Percentiles rank a stretch among this genome's conserved stretches.
These are phyloP conservation scores for Suhomyces canberraensis DNA, from an alignment of 805 yeast species.

Conservation along the genomic window DNA sequence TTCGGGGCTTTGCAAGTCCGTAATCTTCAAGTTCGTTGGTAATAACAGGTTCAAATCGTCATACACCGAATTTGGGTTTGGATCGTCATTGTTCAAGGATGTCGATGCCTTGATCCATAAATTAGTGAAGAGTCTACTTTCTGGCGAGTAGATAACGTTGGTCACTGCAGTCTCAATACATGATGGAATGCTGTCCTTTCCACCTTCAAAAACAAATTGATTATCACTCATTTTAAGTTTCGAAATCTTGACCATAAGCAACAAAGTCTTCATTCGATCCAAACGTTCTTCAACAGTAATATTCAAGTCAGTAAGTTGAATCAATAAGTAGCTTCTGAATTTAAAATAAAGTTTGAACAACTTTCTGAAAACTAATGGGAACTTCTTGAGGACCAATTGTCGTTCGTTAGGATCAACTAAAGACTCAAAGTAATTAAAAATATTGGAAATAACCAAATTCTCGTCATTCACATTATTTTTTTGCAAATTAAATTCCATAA, in stretches of 20 bases:
- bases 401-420: slow-evolving; percentile 48
- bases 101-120: slow-evolving; percentile 65
- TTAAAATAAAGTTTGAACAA: slow-evolving; percentile 66
- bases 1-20: slow-evolving; percentile 30
- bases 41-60: slow-evolving; percentile 31
- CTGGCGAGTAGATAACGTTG: slow-evolving; percentile 76
- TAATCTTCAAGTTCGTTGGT: slow-evolving; percentile 23
- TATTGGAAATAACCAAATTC: slow-evolving; percentile 58
- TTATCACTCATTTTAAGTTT: slow-evolving; percentile 63
- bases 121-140: slow-evolving; percentile 63
- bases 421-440: slow-evolving; percentile 66
- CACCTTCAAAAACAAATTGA: slow-evolving; percentile 40
- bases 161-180: slow-evolving; percentile 77
- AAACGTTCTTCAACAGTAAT: slow-evolving; percentile 59
- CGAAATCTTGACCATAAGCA: slow-evolving; percentile 62
- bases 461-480: slow-evolving; percentile 45
- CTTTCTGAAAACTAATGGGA: slow-evolving; percentile 70
- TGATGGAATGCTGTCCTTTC: slow-evolving; percentile 56
- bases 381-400: slow-evolving; percentile 32
- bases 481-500: slow-evolving; percentile 54
- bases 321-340: slow-evolving; percentile 58
- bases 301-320: slow-evolving; percentile 62
- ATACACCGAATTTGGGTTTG: slow-evolving; percentile 9
- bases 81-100: slow-evolving; percentile 17
- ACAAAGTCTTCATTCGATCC: slow-evolving; percentile 63